These are phyloP conservation scores for Leptographium wingfieldii DNA, from an alignment of 2,329 filamentous ascomycete species.

Conservation along the genomic window DNA sequence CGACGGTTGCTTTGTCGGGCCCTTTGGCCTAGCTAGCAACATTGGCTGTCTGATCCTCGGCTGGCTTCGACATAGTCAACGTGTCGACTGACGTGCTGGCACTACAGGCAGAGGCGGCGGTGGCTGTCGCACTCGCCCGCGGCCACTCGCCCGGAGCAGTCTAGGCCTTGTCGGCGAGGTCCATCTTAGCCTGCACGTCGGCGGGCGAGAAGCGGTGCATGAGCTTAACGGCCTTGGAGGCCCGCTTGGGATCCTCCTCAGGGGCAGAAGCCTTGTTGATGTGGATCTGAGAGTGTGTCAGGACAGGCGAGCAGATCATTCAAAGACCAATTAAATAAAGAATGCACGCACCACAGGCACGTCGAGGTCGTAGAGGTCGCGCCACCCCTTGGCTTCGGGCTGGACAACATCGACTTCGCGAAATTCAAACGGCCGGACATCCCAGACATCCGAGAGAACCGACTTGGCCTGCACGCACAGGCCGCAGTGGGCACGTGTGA, in stretches of 20 bases:
- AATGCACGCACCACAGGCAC: slow-evolving; percentile 54
- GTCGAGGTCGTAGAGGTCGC: slow-evolving; percentile 66
- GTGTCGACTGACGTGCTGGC: no score
- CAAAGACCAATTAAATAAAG: not conserved
- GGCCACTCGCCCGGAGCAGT: slow-evolving; percentile 17
- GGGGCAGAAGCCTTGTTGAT: slow-evolving; percentile 43
- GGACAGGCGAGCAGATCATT: no score
- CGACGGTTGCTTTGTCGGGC: slow-evolving; percentile 53
- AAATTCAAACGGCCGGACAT: slow-evolving; percentile 53
- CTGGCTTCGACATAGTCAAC: no score
- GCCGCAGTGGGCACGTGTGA: slow-evolving; percentile 59
- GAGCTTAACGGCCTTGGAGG: slow-evolving; percentile 51
- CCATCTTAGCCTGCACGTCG: slow-evolving; percentile 57
- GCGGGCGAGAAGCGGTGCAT: slow-evolving; percentile 65
- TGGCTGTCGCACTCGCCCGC: slow-evolving; percentile 30
- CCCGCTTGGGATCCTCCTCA: slow-evolving; percentile 40
- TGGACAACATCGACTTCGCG: slow-evolving; percentile 58
- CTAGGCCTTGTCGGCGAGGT: slow-evolving; percentile 29
- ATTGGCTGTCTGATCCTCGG: slow-evolving; percentile 33
- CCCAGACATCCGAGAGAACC: slow-evolving; percentile 56
- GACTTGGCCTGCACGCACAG: slow-evolving; percentile 57
- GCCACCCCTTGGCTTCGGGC: slow-evolving; percentile 51
- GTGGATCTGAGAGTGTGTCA: slow-evolving; percentile 35
- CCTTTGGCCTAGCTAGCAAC: slow-evolving; percentile 52
- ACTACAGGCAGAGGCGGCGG: slow-evolving; percentile 25